These are phyloP conservation scores for Scedosporium dehoogii DNA, from an alignment of 2,329 filamentous ascomycete species.

Conservation along the genomic window DNA sequence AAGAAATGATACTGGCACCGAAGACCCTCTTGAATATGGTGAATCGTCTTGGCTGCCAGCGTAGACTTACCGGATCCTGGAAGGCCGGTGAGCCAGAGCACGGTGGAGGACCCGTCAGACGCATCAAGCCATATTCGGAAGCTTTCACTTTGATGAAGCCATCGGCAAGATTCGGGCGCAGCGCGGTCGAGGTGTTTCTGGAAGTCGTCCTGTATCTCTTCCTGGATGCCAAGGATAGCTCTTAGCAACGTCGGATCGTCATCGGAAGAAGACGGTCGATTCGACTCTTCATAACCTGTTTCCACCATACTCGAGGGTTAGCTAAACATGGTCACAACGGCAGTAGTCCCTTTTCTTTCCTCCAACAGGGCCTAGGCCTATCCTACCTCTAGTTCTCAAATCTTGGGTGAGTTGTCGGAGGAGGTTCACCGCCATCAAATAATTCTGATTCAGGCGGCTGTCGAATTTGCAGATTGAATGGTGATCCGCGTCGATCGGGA, in stretches of 20 bases:
- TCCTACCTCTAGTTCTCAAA: not conserved
- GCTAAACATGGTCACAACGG: not conserved
- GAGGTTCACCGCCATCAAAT: not conserved
- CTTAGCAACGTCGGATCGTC: not conserved
- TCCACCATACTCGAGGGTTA: not conserved
- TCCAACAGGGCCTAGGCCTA: not conserved
- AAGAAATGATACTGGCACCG: slow-evolving; percentile 1
- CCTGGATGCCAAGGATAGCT: not conserved
- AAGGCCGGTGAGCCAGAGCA: slow-evolving; percentile 2
- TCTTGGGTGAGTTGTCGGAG: not conserved
- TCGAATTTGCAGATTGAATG: not conserved
- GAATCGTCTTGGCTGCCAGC: not conserved
- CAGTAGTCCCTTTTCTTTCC: too few species aligned
- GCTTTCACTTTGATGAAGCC: not conserved
- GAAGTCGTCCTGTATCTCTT: not conserved
- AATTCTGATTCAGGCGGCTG: not conserved
- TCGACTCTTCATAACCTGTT: not conserved
- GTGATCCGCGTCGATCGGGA: not conserved
- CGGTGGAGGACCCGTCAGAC: not conserved
- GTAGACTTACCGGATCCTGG: not conserved
- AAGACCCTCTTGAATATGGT: not conserved
- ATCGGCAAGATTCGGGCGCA: not conserved
- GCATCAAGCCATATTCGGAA: not conserved
- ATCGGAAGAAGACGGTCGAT: not conserved
- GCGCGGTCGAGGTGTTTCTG: not conserved